Percentiles rank a stretch among this genome's conserved stretches.
Evolutionary conservation across 169 alveolate species (phyloP).

Genomic region (Toxoplasma gondii): DNA sequence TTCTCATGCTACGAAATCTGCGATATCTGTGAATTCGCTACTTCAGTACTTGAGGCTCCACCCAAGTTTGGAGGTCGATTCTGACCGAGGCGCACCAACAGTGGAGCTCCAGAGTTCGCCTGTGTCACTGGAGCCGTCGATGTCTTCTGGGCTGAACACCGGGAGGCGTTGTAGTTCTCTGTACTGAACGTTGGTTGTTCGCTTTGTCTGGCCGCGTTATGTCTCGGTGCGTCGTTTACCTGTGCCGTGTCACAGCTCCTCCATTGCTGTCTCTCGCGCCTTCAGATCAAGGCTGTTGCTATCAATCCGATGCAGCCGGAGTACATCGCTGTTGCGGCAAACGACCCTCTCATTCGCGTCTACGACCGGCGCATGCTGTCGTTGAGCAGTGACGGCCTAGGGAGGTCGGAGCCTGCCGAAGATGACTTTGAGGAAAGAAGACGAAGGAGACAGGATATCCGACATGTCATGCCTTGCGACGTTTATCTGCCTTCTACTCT

Average conservation of each 20-base stretch:
- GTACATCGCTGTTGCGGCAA: constrained; percentile 73
- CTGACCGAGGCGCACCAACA: too few relatives aligned
- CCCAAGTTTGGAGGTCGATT: too few relatives aligned
- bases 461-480: constrained; percentile 68
- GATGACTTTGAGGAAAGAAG: background rate
- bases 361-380: constrained; percentile 75
- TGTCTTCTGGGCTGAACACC: too few relatives aligned
- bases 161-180: too few relatives aligned
- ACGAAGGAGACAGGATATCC: background rate
- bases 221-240: background rate
- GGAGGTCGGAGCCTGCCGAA: background rate
- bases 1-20: too few relatives aligned
- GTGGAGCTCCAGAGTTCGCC: too few relatives aligned
- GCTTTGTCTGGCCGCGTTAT: background rate
- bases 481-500: constrained; percentile 73
- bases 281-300: constrained; percentile 72
- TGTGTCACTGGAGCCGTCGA: too few relatives aligned
- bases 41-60: too few relatives aligned
- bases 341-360: constrained; percentile 73
- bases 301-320: constrained; percentile 73
- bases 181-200: background rate
- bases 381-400: background rate
- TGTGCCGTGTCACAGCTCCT: too few relatives aligned
- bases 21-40: too few relatives aligned
- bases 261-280: background rate